Evolutionary conservation across 306 rosid genomes (phyloP).

Genomic region (Quercus wislizeni): DNA sequence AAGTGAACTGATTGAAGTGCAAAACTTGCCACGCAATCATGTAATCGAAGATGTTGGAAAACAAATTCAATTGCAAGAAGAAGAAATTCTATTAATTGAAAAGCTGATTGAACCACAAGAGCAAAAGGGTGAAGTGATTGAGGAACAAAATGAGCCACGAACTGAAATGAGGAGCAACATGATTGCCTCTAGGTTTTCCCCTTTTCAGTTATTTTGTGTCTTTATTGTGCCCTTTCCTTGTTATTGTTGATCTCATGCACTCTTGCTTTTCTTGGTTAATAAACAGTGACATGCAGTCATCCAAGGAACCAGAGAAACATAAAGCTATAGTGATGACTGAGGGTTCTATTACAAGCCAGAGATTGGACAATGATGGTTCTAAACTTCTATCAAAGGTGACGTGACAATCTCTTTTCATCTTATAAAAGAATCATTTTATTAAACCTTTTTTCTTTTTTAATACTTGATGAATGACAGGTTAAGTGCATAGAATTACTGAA

Average conservation of each 20-base stretch:
- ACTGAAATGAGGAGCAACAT: background rate
- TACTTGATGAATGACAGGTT: background rate
- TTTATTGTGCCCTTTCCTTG: background rate
- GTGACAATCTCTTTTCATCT: background rate
- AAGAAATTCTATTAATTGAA: slow-evolving; percentile 7
- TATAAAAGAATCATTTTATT: background rate
- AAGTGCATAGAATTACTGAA: slow-evolving; percentile 3
- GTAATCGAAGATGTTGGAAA: background rate
- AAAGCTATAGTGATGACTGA: background rate
- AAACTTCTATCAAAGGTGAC: background rate
- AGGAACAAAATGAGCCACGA: background rate
- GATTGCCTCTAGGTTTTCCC: slow-evolving; percentile 8
- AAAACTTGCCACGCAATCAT: background rate
- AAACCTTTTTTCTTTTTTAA: background rate
- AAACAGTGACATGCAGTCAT: slow-evolving; percentile 8
- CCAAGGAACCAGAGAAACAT: slow-evolving; percentile 7
- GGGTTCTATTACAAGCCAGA: background rate
- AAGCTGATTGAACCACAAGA: background rate
- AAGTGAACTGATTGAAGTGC: background rate
- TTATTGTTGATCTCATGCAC: background rate
- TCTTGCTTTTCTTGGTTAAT: background rate
- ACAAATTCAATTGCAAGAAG: slow-evolving; percentile 3
- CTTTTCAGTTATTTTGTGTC: background rate
- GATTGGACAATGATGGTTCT: background rate
- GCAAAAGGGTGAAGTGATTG: background rate